Evolutionary conservation across 2,329 filamentous ascomycete species (phyloP).

Genomic region (Capronia americana): DNA sequence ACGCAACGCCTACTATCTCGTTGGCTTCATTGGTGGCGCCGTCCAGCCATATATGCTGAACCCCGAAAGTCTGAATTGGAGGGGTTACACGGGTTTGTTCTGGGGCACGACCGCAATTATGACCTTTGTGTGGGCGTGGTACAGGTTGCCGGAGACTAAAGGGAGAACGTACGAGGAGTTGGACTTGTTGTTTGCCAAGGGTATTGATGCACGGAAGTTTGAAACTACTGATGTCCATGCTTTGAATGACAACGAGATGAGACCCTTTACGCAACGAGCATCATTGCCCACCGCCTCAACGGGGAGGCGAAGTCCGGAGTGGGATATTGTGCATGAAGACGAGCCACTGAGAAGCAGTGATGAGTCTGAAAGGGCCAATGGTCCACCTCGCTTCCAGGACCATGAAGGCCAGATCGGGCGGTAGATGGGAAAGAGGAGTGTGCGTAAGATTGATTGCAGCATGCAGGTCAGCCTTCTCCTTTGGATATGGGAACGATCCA

Average conservation of each 20-base stretch:
- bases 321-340: slow-evolving; percentile 37
- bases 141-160: slow-evolving; percentile 44
- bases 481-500: neutral
- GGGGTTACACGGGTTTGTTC: slow-evolving; percentile 50
- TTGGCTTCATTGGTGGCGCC: slow-evolving; percentile 53
- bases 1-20: slow-evolving; percentile 57
- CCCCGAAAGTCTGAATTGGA: slow-evolving; percentile 47
- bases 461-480: neutral
- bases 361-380: slow-evolving; percentile 36
- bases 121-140: slow-evolving; percentile 43
- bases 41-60: slow-evolving; percentile 47
- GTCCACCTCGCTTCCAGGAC: neutral
- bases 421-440: neutral
- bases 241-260: slow-evolving; percentile 23
- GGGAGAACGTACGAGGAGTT: slow-evolving; percentile 45
- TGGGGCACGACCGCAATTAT: slow-evolving; percentile 45
- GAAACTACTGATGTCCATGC: slow-evolving; percentile 30
- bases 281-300: neutral
- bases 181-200: slow-evolving; percentile 35
- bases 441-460: neutral
- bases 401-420: neutral
- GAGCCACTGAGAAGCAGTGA: slow-evolving; percentile 40
- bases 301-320: slow-evolving; percentile 40
- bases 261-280: slow-evolving; percentile 1
- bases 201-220: slow-evolving; percentile 31